Evolutionary conservation across 768 basidiomycete species (phyloP).

Genomic region (Kwoniella shandongensis): DNA sequence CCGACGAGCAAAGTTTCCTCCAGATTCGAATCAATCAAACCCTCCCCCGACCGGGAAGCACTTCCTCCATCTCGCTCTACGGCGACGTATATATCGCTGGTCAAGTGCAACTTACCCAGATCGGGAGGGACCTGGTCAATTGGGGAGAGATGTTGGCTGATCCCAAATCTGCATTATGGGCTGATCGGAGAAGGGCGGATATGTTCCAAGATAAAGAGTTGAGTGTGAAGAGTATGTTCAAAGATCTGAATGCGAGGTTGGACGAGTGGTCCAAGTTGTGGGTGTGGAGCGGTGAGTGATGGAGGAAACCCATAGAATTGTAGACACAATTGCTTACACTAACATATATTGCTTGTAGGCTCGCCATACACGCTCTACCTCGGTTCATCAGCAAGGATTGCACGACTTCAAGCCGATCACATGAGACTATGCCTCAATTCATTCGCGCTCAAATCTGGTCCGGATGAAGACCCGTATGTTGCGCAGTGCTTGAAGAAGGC

Average conservation of each 20-base stretch:
- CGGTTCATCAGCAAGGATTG: conserved; percentile 31
- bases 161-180: conserved; percentile 16
- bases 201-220: conserved; percentile 28
- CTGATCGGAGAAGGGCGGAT: conserved; percentile 26
- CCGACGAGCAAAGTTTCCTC: conserved; percentile 37
- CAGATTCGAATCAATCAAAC: conserved; percentile 28
- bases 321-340: no score
- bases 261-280: conserved; percentile 42
- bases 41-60: conserved; percentile 26
- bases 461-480: conserved; percentile 29
- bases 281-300: conserved; percentile 40
- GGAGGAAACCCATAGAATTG: no score
- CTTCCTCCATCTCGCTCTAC: conserved; percentile 21
- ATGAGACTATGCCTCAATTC: conserved; percentile 44
- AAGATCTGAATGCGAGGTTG: conserved; percentile 33
- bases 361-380: conserved; percentile 40
- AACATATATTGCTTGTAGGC: no score
- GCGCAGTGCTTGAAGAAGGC: conserved; percentile 37
- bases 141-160: conserved; percentile 36
- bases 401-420: conserved; percentile 39
- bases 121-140: conserved; percentile 37
- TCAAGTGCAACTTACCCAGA: conserved; percentile 40
- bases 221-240: conserved; percentile 32
- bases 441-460: conserved; percentile 35
- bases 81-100: conserved; percentile 44